A percentile compares a stretch with the other conserved stretches of the same genome.
Evolutionary conservation across 805 yeast species (phyloP).

Genomic region (Sungouiozyma intestinalis): DNA sequence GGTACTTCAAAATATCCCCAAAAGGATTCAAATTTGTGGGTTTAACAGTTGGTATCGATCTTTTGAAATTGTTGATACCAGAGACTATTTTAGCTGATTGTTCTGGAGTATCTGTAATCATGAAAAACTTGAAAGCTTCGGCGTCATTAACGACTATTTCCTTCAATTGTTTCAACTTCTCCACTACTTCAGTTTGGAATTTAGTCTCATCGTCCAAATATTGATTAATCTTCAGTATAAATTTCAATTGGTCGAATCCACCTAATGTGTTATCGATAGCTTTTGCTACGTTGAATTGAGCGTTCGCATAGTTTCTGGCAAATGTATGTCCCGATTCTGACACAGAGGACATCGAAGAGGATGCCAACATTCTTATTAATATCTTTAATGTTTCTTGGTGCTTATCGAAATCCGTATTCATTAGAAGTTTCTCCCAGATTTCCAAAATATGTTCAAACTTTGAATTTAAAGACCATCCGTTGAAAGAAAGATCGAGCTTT

Average conservation of each 20-base stretch:
- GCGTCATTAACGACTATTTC: slow-evolving; percentile 32
- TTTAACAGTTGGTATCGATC: background rate
- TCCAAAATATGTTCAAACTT: slow-evolving; percentile 52
- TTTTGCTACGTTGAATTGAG: slow-evolving; percentile 51
- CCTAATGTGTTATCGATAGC: slow-evolving; percentile 50
- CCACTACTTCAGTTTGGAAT: slow-evolving; percentile 49
- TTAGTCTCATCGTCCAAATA: slow-evolving; percentile 39
- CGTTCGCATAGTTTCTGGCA: slow-evolving; percentile 59
- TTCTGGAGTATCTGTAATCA: slow-evolving; percentile 46
- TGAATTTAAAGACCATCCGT: slow-evolving; percentile 61
- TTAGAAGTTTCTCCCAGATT: slow-evolving; percentile 59
- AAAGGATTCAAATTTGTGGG: too few relatives aligned
- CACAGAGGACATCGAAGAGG: slow-evolving; percentile 66
- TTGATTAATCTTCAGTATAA: slow-evolving; percentile 49
- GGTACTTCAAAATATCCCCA: slow-evolving; percentile 3
- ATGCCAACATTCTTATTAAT: slow-evolving; percentile 60
- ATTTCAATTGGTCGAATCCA: slow-evolving; percentile 72
- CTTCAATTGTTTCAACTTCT: slow-evolving; percentile 47
- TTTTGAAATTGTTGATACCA: slow-evolving; percentile 22
- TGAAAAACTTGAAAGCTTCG: slow-evolving; percentile 38
- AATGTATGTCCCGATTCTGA: slow-evolving; percentile 84
- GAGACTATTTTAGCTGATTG: slow-evolving; percentile 17
- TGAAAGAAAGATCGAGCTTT: slow-evolving; percentile 39
- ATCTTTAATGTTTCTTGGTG: slow-evolving; percentile 60
- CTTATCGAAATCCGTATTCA: slow-evolving; percentile 52